Evolutionary conservation across 139 green algal species (phyloP).

Genomic region (Raphidocelis subcapitata): DNA sequence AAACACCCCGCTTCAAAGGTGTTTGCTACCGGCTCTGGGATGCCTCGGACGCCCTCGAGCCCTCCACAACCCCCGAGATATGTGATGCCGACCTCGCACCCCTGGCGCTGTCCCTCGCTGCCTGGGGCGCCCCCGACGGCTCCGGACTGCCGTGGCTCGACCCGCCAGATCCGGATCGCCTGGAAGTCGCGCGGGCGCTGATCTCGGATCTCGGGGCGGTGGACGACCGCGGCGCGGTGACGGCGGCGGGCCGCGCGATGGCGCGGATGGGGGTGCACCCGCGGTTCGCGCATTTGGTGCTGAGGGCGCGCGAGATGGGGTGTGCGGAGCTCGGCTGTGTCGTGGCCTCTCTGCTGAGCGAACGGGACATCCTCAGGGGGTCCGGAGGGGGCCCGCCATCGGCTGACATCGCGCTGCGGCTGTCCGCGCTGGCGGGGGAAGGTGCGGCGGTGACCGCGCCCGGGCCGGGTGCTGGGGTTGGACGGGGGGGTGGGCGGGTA

Average conservation of each 20-base stretch:
- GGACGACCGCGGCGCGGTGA: conserved; percentile 19
- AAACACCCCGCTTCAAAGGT: background rate
- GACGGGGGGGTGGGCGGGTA: too few species aligned
- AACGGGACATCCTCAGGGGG: conserved; percentile 41
- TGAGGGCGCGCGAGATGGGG: conserved; percentile 28
- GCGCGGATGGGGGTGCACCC: conserved; percentile 39
- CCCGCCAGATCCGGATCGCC: conserved; percentile 26
- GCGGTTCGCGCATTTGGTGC: conserved; percentile 42
- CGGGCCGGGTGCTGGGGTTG: too few species aligned
- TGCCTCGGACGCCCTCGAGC: conserved; percentile 17
- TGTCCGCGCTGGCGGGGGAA: conserved; percentile 33
- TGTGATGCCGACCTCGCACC: conserved; percentile 50
- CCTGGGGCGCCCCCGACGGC: conserved; percentile 37
- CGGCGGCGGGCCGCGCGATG: conserved; percentile 28
- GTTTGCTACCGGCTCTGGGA: conserved; percentile 59
- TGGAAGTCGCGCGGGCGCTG: conserved; percentile 38
- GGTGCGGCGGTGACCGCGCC: background rate
- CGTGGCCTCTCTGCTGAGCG: conserved; percentile 42
- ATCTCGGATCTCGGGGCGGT: conserved; percentile 53
- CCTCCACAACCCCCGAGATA: conserved; percentile 46
- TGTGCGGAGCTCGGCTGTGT: conserved; percentile 32
- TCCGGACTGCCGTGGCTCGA: conserved; percentile 59
- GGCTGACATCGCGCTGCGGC: conserved; percentile 32
- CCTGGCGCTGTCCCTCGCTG: conserved; percentile 50
- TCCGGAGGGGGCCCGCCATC: conserved; percentile 4